These are phyloP conservation scores for Sedum album DNA, from an alignment of 164 flowering plant genomes.

Conservation along the genomic window DNA sequence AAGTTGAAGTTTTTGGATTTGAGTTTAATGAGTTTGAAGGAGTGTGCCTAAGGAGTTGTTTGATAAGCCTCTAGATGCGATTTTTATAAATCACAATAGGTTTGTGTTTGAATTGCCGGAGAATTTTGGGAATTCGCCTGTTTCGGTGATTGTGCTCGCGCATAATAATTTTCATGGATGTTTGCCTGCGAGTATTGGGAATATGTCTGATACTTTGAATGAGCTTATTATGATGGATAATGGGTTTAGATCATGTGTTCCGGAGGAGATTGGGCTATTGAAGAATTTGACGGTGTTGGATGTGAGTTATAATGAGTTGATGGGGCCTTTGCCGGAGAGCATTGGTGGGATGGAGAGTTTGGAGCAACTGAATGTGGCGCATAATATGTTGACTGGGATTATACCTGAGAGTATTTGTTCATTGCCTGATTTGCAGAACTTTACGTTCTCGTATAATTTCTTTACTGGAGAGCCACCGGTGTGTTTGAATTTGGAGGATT, in stretches of 20 bases:
- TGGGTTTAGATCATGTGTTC: conserved; percentile 68
- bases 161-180: conserved; percentile 82
- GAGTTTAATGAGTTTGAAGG: conserved; percentile 96
- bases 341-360: conserved; percentile 57
- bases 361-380: conserved; percentile 88
- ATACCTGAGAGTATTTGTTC: conserved; percentile 61
- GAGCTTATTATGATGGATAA: conserved; percentile 74
- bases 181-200: conserved; percentile 67
- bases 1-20: conserved; percentile 47
- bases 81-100: conserved; percentile 80
- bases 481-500: conserved; percentile 41
- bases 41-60: conserved; percentile 58
- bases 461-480: conserved; percentile 80
- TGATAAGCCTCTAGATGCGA: conserved; percentile 69
- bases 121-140: conserved; percentile 87
- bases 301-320: conserved; percentile 56
- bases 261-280: conserved; percentile 60
- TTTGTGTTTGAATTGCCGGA: conserved; percentile 66
- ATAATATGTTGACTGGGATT: conserved; percentile 56
- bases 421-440: conserved; percentile 60
- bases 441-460: conserved; percentile 74
- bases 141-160: conserved; percentile 79
- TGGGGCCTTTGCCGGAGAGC: conserved; percentile 67
- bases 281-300: conserved; percentile 72
- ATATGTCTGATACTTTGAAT: conserved; percentile 58